A percentile compares a stretch with the other conserved stretches of the same genome.
phyloP scores from a whole-genome alignment of 148 eudicot species.

The Pharnaceum exiguum region DNA sequence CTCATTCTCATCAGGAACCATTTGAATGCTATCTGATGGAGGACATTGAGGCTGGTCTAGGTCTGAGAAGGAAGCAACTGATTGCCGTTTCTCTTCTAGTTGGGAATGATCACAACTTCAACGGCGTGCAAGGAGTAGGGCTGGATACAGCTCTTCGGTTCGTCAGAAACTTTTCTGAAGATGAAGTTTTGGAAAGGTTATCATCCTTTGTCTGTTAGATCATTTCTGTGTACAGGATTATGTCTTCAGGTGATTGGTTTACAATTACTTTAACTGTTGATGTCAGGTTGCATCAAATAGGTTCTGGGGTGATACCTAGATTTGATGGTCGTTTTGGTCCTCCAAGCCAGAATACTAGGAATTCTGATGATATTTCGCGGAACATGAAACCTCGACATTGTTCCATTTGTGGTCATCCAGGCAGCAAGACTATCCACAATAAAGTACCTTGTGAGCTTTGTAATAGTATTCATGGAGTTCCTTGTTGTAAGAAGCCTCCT shows the following conservation, averaged over 20 bases:
- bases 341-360: conserved; percentile 18
- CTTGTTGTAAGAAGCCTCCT: conserved; percentile 53
- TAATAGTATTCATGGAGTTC: conserved; percentile 29
- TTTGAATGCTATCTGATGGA: conserved; percentile 78
- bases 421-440: conserved; percentile 66
- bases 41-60: conserved; percentile 75
- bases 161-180: conserved; percentile 64
- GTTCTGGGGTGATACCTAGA: conserved; percentile 33
- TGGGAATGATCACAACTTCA: conserved; percentile 80
- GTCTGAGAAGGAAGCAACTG: conserved; percentile 82
- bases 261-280: not conserved
- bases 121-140: conserved; percentile 85
- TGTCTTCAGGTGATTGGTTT: not conserved
- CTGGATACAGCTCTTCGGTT: conserved; percentile 82
- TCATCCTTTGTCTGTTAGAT: conserved; percentile 14
- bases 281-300: conserved; percentile 70
- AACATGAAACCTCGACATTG: conserved; percentile 63
- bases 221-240: not conserved
- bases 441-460: conserved; percentile 63
- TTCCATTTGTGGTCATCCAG: conserved; percentile 95
- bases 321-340: conserved; percentile 18
- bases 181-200: conserved; percentile 74
- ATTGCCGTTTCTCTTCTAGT: conserved; percentile 85
- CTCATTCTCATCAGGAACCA: conserved; percentile 57
- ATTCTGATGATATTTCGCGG: conserved; percentile 25